Evolutionary conservation across 73 alveolate genomes (phyloP), one percentile per base, ranked within the genome.

Genomic region (Loxodes magnus): DNA sequence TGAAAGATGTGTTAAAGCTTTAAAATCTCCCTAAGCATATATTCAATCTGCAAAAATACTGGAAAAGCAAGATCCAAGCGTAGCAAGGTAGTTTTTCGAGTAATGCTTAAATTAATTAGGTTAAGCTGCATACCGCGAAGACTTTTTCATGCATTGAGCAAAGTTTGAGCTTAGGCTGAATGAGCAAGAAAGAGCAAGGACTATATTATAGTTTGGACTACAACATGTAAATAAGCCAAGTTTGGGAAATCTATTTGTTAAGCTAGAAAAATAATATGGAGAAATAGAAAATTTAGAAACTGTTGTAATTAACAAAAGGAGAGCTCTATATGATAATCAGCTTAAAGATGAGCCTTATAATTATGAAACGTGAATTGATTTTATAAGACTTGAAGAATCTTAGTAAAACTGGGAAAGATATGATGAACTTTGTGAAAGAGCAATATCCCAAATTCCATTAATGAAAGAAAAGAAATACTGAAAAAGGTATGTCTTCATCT

Each of bases 261-360:
- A 82, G 39, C 94, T 96, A 68, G 98, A 96, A 66, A 96, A 96
- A 79, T 87, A 91, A 51, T 78, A 78, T 62, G 99, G 99, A 23
- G 71, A 77, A 16, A 67, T 74, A 42, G 98, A 94, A 42, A 97
- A 88, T 31, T 72, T 96, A 43, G 99, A 96, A 56, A 94, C 78
- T 59, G 94, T 77, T 38, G 65, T 84, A 19, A 68, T 88, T 21
- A 86, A 84, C 41, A 90, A 92, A 63, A 77, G 99, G 44, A 73
- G 97, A 57, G 78, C 65, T 35, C 66, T 57, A 48, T 82, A 69
- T 53, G 97, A 87, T 50, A 68, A 52, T 43, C 77, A 69, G 51
- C 23, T 82, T 7, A 48, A 67, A 17, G 71, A 73, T 53, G 77
- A 80, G 33, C 73, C 71, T 27, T 61, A 55, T 64, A 77, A 84